A percentile compares a stretch with the other conserved stretches of the same genome.
phyloP scores from a whole-genome alignment of 2,329 filamentous ascomycete genomes.

The Alternaria sp. region DNA sequence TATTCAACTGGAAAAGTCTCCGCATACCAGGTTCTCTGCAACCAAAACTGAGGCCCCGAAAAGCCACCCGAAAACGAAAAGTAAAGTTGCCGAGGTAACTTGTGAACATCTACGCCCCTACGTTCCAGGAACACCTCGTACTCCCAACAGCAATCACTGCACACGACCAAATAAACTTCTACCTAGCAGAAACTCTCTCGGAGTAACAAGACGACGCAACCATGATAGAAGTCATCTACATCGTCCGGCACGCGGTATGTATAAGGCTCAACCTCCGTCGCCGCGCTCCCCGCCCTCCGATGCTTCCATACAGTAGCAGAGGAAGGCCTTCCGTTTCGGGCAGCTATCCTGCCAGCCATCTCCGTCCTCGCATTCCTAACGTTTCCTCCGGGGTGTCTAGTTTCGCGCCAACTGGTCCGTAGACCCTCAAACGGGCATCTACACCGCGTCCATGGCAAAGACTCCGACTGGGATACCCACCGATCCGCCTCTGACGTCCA shows the following conservation, averaged over 20 bases:
- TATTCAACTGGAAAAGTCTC: not conserved
- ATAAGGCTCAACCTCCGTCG: conserved; percentile 23
- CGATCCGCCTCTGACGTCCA: conserved; percentile 85
- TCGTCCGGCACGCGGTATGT: conserved; percentile 62
- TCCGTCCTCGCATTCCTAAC: conserved; percentile 33
- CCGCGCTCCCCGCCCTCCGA: conserved; percentile 15
- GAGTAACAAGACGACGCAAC: conserved; percentile 10
- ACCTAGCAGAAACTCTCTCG: conserved; percentile 8
- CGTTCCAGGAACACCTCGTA: conserved; percentile 16
- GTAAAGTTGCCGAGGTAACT: conserved; percentile 26
- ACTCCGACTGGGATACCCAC: conserved; percentile 88
- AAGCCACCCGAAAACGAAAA: conserved; percentile 11
- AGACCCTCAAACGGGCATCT: conserved; percentile 79
- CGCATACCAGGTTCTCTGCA: not conserved
- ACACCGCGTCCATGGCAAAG: conserved; percentile 68
- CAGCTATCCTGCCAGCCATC: conserved; percentile 9
- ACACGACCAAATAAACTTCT: conserved; percentile 10
- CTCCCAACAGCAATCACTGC: conserved; percentile 21
- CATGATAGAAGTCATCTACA: conserved; percentile 59
- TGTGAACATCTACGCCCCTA: conserved; percentile 4
- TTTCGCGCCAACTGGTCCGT: conserved; percentile 92
- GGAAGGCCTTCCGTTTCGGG: conserved; percentile 21
- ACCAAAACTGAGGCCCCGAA: not conserved
- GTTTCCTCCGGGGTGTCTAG: conserved; percentile 50
- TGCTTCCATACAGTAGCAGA: conserved; percentile 19